Base-by-base conservation (phyloP, 2,329 filamentous ascomycete species). In the Fusarium miscanthi region DNA sequence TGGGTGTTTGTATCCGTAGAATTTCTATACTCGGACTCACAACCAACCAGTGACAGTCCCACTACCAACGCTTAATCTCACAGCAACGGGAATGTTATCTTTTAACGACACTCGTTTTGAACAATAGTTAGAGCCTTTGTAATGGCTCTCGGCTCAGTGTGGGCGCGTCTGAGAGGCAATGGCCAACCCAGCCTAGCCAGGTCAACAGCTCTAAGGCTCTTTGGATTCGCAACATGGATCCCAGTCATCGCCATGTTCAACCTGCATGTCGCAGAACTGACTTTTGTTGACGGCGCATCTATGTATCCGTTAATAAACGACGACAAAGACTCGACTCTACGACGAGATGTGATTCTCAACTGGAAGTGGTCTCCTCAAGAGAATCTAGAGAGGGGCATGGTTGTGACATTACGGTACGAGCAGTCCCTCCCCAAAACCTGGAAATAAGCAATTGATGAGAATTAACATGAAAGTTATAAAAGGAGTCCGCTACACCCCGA, bases 301-400 rank as follows among this genome's bases (percentile, higher is more conserved):
- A 96, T 96, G 93, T 92, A 92, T 61, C 93, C 93, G 3, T 92
- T 90, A 69, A 84, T 95, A 60, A 95, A 95, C 77, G 85, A 89
- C 65, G 87, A 91, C 58, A 90, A 85, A 76, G 85, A 91, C 77
- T 85, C 86, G 76, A 89, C 85, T 65, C 83, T 84, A 70, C 79
- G 81, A 41, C 80, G 85, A 56, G 90, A 92, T 70, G 66, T 88
- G n/a, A 87, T 90, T 37, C 80, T 91, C 70, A 88, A 87, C 61
- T 86, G 84, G 77, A 92, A 91, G 78, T 86, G 87, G 80, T 86
- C 87, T 67, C 86, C 89, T 30, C 85, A 87, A 64, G 82, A 88
- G 51, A 84, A 87, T 33, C 77, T 95, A 41, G 82, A 89, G 78
- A 86, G 92, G 69, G 93, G 93, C 62, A 94, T 94, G 90, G 83